Evolutionary conservation across 1,139 yeast species (phyloP).

Genomic region (Chernovozyma aurita): DNA sequence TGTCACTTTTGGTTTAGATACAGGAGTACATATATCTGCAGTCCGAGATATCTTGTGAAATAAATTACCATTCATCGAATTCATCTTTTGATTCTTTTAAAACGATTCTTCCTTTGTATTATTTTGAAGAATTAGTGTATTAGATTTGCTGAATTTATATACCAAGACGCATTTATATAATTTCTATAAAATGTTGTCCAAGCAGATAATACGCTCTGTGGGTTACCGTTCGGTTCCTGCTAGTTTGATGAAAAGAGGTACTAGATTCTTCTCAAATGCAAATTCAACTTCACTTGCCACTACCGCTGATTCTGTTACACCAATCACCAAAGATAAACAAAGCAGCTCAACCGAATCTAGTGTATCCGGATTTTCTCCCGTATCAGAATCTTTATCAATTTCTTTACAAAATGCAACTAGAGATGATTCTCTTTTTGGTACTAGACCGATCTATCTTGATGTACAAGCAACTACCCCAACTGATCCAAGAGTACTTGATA

Average conservation of each 20-base stretch:
- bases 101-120: too few relatives aligned
- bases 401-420: conserved; percentile 43
- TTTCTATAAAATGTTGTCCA: conserved; percentile 5
- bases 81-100: too few relatives aligned
- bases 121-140: too few relatives aligned
- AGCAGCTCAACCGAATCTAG: background rate
- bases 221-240: background rate
- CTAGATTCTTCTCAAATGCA: background rate
- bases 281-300: conserved; percentile 2
- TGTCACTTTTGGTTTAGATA: too few relatives aligned
- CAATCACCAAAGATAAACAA: background rate
- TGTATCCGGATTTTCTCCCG: background rate
- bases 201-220: conserved; percentile 1
- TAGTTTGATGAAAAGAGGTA: background rate
- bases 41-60: too few relatives aligned
- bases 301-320: conserved; percentile 1
- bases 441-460: conserved; percentile 87
- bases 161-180: too few relatives aligned
- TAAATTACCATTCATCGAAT: too few relatives aligned
- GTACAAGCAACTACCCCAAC: conserved; percentile 98
- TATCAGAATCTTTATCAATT: conserved; percentile 12
- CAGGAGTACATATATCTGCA: too few relatives aligned
- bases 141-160: too few relatives aligned
- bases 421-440: conserved; percentile 49
- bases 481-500: conserved; percentile 94